Evolutionary conservation across 1,284 basidiomycete genomes (phyloP).

Genomic region (Sutorius eximius): DNA sequence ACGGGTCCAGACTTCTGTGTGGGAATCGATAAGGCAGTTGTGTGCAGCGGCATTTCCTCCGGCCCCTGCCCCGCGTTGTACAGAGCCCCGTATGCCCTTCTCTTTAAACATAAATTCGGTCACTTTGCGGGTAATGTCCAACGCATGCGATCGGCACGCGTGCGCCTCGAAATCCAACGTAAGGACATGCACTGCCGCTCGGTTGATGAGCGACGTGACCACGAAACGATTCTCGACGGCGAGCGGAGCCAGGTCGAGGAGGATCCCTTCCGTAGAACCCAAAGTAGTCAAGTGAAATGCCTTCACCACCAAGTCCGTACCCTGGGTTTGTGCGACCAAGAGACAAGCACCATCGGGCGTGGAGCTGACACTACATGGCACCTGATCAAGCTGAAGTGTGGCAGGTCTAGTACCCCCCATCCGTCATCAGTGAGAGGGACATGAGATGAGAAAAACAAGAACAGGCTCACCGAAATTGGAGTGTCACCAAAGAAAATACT

Average conservation of each 20-base stretch:
- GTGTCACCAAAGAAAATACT: constrained; percentile 50
- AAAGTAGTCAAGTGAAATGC: constrained; percentile 30
- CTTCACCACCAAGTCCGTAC: constrained; percentile 11
- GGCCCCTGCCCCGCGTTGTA: constrained; percentile 16
- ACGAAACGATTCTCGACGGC: background rate
- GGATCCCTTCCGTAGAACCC: constrained; percentile 22
- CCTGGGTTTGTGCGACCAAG: constrained; percentile 34
- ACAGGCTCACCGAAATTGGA: constrained; percentile 47
- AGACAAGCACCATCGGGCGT: constrained; percentile 58
- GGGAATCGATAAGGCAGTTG: constrained; percentile 57
- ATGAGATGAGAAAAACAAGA: background rate
- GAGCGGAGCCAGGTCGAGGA: constrained; percentile 12
- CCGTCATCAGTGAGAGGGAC: background rate
- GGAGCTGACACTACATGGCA: constrained; percentile 30
- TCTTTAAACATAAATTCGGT: constrained; percentile 58
- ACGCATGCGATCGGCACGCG: constrained; percentile 40
- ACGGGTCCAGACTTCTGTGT: constrained; percentile 61
- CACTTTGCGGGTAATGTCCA: constrained; percentile 53
- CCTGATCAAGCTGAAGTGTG: constrained; percentile 17
- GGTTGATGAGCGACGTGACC: constrained; percentile 47
- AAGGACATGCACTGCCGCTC: constrained; percentile 44
- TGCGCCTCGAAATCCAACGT: constrained; percentile 35
- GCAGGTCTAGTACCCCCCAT: constrained; percentile 16
- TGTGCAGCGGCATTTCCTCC: constrained; percentile 25
- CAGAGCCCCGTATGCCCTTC: constrained; percentile 20